Evolutionary conservation across 2,329 filamentous ascomycete genomes (phyloP).

Genomic region (Rutstroemia sp.): DNA sequence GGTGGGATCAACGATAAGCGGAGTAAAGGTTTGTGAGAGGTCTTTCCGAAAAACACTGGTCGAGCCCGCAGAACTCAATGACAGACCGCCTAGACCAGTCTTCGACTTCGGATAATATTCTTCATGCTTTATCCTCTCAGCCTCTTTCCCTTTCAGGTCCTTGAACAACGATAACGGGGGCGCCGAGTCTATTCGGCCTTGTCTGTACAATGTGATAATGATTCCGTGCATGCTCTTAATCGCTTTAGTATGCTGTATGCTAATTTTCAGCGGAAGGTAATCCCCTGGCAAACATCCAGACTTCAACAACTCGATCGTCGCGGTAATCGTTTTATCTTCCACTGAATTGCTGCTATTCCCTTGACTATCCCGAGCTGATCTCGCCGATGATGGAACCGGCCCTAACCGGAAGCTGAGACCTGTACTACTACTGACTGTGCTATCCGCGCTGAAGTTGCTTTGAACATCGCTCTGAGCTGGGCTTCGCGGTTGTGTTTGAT

Average conservation of each 20-base stretch:
- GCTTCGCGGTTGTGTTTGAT: constrained; percentile 38
- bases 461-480: constrained; percentile 47
- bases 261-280: constrained; percentile 69
- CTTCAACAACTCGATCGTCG: constrained; percentile 73
- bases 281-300: constrained; percentile 85
- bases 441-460: constrained; percentile 67
- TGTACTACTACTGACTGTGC: constrained; percentile 36
- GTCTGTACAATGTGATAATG: constrained; percentile 85
- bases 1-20: constrained; percentile 77
- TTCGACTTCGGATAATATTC: constrained; percentile 83
- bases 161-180: constrained; percentile 46
- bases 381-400: constrained; percentile 29
- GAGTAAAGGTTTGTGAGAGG: constrained; percentile 78
- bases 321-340: constrained; percentile 73
- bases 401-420: constrained; percentile 38
- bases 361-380: constrained; percentile 40
- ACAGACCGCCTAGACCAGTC: constrained; percentile 79
- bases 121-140: constrained; percentile 58
- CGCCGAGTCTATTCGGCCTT: constrained; percentile 79
- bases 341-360: constrained; percentile 43
- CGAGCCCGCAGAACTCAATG: constrained; percentile 76
- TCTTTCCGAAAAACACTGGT: constrained; percentile 96
- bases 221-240: constrained; percentile 89
- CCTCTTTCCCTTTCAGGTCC: constrained; percentile 49
- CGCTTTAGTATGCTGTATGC: constrained; percentile 79